Base-by-base conservation (phyloP, 371 early-diverging fungal genomes). In the Lichtheimia corymbifera region DNA sequence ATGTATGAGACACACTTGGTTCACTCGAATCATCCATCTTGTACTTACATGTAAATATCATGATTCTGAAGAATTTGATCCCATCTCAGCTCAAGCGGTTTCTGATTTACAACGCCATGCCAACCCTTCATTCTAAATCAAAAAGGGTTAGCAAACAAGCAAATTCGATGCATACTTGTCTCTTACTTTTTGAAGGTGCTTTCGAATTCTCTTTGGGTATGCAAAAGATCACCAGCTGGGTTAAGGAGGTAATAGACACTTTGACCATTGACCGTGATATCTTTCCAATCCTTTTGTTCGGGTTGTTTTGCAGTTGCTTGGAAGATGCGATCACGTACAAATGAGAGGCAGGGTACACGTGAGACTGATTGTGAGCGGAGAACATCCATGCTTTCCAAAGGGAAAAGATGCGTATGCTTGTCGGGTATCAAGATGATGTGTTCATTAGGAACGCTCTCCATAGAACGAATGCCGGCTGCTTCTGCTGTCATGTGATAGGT, bases 391-490 rank as follows among this genome's bases (percentile, higher is more conserved):
- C 86, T 88, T 70, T 97, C 97, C 86, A 95, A 89, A 0, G 97
- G 97, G 4, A 96, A 71, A 57, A 72, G 74, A 59, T 95, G 93
- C 0, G 88, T 68, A 61, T 91, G 74, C 61, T 91, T 92, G 68
- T 96, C 96, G 41, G 91, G 76, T 4, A 95, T 86, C 45, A 97
- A 67, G 35, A 97, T 85, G 9, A 90, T 66, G 68, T 95, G 94
- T 7, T 72, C 74, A 7, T 75, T 65, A 4, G 68, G 67, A 40
- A 61, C n/a, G 17, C 41, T 50, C 24, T 65, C 55, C 58, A 59
- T 64, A 0, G 70, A 47, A 41, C 65, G 51, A 2, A 73, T 42
- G 3, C 68, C 71, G 2, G 55, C 43, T 22, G 20, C 40, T 13
- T 41, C 27, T 3, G 68, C 59, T 22, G 58, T 57, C 17, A 64